These are phyloP conservation scores for Lepidium africanum DNA, from an alignment of 345 rosid species.

Conservation along the genomic window DNA sequence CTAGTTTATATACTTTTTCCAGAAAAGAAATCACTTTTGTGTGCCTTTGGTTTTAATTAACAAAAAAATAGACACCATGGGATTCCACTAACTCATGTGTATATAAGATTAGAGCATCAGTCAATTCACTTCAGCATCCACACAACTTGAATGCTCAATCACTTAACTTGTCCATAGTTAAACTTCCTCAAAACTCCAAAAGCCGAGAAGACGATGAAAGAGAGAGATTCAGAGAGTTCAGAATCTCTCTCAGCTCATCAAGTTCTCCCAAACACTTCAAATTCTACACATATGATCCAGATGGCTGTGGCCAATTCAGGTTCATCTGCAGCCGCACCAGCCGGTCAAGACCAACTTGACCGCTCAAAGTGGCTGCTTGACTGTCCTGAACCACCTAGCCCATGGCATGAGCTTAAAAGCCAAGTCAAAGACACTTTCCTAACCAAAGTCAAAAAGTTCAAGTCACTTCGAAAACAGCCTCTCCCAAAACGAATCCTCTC, in stretches of 20 bases:
- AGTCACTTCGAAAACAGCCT: conserved; percentile 31
- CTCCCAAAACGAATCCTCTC: conserved; percentile 26
- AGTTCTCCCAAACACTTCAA: conserved; percentile 98
- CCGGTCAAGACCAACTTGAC: conserved; percentile 28
- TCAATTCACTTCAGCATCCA: conserved; percentile 30
- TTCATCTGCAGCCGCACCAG: conserved; percentile 22
- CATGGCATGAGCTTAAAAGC: conserved; percentile 41
- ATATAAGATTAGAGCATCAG: conserved; percentile 16
- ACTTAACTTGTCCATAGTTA: conserved; percentile 4
- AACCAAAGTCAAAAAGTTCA: conserved; percentile 27
- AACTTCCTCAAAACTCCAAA: background rate
- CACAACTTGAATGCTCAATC: conserved; percentile 26
- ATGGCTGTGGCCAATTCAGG: conserved; percentile 36
- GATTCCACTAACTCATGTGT: conserved; percentile 26
- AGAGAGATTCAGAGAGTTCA: conserved; percentile 23
- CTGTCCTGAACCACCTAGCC: conserved; percentile 62
- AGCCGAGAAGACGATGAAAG: conserved; percentile 9
- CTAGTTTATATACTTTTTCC: background rate
- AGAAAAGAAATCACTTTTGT: background rate
- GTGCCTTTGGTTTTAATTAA: conserved; percentile 13
- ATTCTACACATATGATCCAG: conserved; percentile 22
- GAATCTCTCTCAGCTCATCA: conserved; percentile 29
- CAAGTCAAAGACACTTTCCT: conserved; percentile 31
- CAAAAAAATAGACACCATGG: conserved; percentile 27
- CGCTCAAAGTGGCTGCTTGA: conserved; percentile 62